These are phyloP conservation scores for Trichoderma koningiopsis DNA, from an alignment of 2,329 filamentous ascomycete genomes.

Conservation along the genomic window DNA sequence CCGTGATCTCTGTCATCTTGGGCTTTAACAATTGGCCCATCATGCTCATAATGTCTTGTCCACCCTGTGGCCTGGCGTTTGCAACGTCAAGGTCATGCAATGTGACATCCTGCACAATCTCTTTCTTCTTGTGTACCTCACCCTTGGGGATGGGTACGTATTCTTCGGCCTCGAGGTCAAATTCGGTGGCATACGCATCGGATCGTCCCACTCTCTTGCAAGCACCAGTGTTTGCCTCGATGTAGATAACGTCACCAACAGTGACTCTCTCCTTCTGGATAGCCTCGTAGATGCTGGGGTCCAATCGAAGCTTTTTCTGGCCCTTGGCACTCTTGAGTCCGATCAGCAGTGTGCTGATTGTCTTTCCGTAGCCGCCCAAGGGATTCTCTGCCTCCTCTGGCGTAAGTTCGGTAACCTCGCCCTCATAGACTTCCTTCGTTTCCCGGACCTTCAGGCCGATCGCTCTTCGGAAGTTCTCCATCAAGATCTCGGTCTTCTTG, in stretches of 20 bases:
- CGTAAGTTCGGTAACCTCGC: constrained; percentile 95
- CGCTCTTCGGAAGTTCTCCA: constrained; percentile 98
- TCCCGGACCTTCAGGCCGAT: constrained; percentile 97
- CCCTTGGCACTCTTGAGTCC: constrained; percentile 93
- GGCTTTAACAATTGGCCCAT: constrained; percentile 99
- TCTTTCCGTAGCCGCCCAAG: constrained; percentile 93
- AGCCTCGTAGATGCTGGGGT: constrained; percentile 98
- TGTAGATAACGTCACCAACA: constrained; percentile 97
- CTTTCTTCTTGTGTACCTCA: constrained; percentile 99
- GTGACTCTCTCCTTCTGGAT: constrained; percentile 98
- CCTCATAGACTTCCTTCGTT: constrained; percentile 99
- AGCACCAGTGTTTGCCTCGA: constrained; percentile 97
- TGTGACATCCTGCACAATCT: constrained; percentile 98
- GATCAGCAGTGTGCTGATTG: constrained; percentile 92
- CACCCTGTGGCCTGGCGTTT: constrained; percentile 91
- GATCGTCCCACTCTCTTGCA: constrained; percentile 96
- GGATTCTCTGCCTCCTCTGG: constrained; percentile 98
- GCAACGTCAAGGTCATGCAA: constrained; percentile 95
- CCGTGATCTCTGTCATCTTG: constrained; percentile 98
- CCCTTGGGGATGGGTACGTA: constrained; percentile 99
- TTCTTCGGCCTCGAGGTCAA: constrained; percentile 97
- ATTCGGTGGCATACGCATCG: constrained; percentile 96
- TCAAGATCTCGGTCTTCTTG: constrained; percentile 98
- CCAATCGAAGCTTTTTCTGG: constrained; percentile 94
- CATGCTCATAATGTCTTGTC: constrained; percentile 99